Evolutionary conservation across 257 asterid species (phyloP).

Genomic region (Capsicum baccatum): DNA sequence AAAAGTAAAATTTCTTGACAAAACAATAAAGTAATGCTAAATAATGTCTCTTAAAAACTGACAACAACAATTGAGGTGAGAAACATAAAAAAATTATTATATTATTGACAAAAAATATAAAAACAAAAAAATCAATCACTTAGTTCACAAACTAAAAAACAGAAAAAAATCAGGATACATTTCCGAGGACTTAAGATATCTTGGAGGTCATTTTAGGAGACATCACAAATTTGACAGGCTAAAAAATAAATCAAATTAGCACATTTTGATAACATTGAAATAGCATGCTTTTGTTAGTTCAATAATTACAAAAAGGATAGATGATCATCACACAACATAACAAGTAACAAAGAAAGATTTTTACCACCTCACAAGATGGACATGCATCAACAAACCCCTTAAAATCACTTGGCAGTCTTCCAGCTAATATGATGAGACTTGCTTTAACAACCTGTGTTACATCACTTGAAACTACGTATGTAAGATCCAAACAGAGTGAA

Average conservation of each 20-base stretch:
- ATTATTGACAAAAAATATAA: too few relatives aligned
- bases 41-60: background rate
- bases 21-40: background rate
- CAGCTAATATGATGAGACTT: background rate
- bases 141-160: too few relatives aligned
- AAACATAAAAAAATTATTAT: background rate
- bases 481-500: background rate
- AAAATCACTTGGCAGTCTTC: conserved; percentile 2
- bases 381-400: background rate
- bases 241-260: background rate
- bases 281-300: background rate
- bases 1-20: background rate
- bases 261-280: background rate
- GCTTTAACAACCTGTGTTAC: background rate
- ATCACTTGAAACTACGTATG: background rate
- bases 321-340: background rate
- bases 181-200: too few relatives aligned
- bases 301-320: background rate
- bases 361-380: background rate
- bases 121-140: too few relatives aligned
- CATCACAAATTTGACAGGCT: too few relatives aligned
- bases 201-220: too few relatives aligned
- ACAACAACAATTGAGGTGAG: background rate
- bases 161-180: too few relatives aligned
- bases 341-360: background rate